Conservation (phyloP, 1,139 yeast species). For the Geotrichum macrosporum region DNA sequence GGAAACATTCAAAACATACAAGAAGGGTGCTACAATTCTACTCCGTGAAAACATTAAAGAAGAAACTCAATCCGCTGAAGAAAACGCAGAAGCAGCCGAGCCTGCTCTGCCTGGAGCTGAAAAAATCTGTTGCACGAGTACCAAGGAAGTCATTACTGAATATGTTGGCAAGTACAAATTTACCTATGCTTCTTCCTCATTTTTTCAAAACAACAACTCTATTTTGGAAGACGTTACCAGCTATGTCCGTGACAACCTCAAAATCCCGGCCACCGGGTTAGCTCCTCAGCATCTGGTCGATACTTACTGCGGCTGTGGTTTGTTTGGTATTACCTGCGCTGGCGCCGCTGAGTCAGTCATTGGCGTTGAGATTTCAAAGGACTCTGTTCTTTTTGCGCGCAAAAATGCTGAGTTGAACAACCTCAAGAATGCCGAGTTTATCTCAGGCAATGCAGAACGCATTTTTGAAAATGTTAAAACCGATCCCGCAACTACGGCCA, state of each 20-base stretch:
- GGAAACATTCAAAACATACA: constrained; percentile 49
- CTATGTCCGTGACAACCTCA: constrained; percentile 70
- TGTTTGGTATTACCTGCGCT: constrained; percentile 84
- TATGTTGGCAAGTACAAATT: constrained; percentile 65
- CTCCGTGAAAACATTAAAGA: constrained; percentile 58
- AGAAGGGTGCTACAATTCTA: constrained; percentile 82
- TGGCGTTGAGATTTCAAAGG: constrained; percentile 94
- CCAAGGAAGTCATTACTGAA: constrained; percentile 78
- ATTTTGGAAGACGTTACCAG: constrained; percentile 76
- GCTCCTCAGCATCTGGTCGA: constrained; percentile 70
- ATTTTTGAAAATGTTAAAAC: constrained; percentile 74
- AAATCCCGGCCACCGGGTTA: constrained; percentile 41
- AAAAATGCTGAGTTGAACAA: constrained; percentile 73
- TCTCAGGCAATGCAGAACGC: constrained; percentile 89
- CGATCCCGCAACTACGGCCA: constrained; percentile 73
- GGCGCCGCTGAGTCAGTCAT: constrained; percentile 72
- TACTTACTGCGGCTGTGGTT: constrained; percentile 96
- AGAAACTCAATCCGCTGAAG: constrained; percentile 39
- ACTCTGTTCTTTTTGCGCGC: constrained; percentile 82
- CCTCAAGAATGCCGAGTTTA: constrained; percentile 71
- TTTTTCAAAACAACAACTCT: constrained; percentile 92
- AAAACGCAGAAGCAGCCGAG: constrained; percentile 31
- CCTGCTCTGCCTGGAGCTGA: constrained; percentile 24
- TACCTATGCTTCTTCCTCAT: constrained; percentile 88
- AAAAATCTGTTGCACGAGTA: constrained; percentile 52